phyloP scores from a whole-genome alignment of 768 basidiomycete genomes.

The Trametes coccinea region DNA sequence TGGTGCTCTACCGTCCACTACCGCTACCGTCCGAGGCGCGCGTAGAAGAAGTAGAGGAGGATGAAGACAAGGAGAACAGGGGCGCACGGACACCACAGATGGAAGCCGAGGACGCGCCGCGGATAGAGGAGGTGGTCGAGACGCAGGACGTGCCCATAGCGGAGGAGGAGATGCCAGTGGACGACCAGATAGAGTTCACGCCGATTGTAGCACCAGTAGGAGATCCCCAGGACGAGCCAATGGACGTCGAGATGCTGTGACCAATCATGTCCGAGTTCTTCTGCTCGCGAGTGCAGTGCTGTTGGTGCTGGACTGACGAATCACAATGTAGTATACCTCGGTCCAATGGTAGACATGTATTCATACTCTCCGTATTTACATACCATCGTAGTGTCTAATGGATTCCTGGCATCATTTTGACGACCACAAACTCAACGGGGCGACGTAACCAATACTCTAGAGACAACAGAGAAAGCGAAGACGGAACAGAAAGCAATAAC shows the following conservation, averaged over 20 bases:
- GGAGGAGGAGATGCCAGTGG: conserved; percentile 14
- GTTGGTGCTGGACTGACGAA: too few relatives aligned
- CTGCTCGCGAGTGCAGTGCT: too few relatives aligned
- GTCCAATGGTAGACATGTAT: too few relatives aligned
- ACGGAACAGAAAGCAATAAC: background rate
- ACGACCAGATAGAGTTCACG: conserved; percentile 17
- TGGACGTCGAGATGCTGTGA: conserved; percentile 30
- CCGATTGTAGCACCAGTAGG: conserved; percentile 10
- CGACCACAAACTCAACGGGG: background rate
- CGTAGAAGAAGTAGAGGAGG: background rate
- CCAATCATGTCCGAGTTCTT: conserved; percentile 13
- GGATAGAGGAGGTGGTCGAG: conserved; percentile 12
- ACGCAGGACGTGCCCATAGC: background rate
- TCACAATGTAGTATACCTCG: too few relatives aligned
- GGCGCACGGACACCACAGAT: background rate
- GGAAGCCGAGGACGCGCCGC: background rate
- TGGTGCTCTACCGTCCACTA: conserved; percentile 32
- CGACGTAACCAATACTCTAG: conserved; percentile 7
- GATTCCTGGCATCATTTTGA: background rate
- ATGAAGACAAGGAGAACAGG: background rate
- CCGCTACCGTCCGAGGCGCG: conserved; percentile 1
- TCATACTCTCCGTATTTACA: too few relatives aligned
- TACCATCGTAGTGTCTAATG: too few relatives aligned
- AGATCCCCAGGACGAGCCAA: conserved; percentile 27
- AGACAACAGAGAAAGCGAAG: conserved; percentile 2